These are phyloP conservation scores for Arabidopsis lyrata DNA, from an alignment of 441 rosid species.

Conservation along the genomic window DNA sequence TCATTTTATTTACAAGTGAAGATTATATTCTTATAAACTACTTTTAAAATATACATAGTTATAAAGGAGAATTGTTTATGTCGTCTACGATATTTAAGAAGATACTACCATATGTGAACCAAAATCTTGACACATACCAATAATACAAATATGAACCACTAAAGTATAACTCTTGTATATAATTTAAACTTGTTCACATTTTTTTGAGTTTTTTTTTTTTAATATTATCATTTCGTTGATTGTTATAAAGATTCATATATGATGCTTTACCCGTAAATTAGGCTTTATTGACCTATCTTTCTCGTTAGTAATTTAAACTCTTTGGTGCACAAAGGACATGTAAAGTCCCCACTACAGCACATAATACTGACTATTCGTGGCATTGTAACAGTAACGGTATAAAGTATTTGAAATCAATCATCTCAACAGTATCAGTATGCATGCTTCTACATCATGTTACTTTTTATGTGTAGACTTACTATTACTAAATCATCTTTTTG, in stretches of 20 bases:
- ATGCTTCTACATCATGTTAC: slow-evolving; percentile 6
- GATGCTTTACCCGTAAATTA: slow-evolving; percentile 7
- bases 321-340: neutral
- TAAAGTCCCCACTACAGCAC: slow-evolving; percentile 6
- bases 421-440: neutral
- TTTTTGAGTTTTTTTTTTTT: neutral
- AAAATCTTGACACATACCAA: neutral
- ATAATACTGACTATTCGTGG: neutral
- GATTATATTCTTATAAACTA: neutral
- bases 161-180: neutral
- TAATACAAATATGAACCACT: neutral
- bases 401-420: neutral
- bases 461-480: neutral
- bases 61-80: neutral
- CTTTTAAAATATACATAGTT: neutral
- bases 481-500: neutral
- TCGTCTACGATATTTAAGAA: too few species aligned
- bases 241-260: slow-evolving; percentile 2
- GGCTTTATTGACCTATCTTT: slow-evolving; percentile 2
- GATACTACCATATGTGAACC: neutral
- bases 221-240: neutral
- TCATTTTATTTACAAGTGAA: neutral
- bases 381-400: neutral
- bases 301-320: neutral
- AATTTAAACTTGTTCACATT: too few species aligned